phyloP scores from a whole-genome alignment of 306 rosid genomes.

The Rubus parviflorus region DNA sequence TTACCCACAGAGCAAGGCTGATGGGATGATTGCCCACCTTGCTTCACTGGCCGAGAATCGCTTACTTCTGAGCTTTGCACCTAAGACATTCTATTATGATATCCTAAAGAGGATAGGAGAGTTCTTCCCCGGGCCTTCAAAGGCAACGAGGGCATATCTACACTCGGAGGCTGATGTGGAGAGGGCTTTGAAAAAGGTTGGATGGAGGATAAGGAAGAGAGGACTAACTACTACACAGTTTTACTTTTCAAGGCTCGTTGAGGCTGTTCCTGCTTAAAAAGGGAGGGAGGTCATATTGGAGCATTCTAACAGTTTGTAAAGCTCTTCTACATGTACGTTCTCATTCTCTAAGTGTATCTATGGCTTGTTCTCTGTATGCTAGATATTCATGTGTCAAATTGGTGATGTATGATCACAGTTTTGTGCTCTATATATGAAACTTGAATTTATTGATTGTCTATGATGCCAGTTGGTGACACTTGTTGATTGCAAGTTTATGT shows the following conservation, averaged over 20 bases:
- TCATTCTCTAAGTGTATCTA: slow-evolving; percentile 31
- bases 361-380: slow-evolving; percentile 18
- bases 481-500: not conserved
- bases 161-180: slow-evolving; percentile 89
- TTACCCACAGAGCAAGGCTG: slow-evolving; percentile 87
- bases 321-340: slow-evolving; percentile 33
- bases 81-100: slow-evolving; percentile 80
- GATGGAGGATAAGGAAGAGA: slow-evolving; percentile 80
- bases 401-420: slow-evolving; percentile 2
- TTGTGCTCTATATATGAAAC: not conserved
- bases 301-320: slow-evolving; percentile 42
- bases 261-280: slow-evolving; percentile 82
- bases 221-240: slow-evolving; percentile 81
- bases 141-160: slow-evolving; percentile 94
- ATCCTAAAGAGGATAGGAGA: slow-evolving; percentile 87
- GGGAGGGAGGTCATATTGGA: slow-evolving; percentile 32
- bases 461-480: not conserved
- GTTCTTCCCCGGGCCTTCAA: slow-evolving; percentile 95
- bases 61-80: slow-evolving; percentile 85
- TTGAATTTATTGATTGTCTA: slow-evolving; percentile 5
- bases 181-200: slow-evolving; percentile 71
- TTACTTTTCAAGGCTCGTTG: slow-evolving; percentile 82
- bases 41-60: slow-evolving; percentile 81
- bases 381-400: slow-evolving; percentile 19
- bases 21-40: slow-evolving; percentile 89